Base-by-base conservation (phyloP, 192 early-diverging fungal species). In the Ramicandelaber brevisporus region DNA sequence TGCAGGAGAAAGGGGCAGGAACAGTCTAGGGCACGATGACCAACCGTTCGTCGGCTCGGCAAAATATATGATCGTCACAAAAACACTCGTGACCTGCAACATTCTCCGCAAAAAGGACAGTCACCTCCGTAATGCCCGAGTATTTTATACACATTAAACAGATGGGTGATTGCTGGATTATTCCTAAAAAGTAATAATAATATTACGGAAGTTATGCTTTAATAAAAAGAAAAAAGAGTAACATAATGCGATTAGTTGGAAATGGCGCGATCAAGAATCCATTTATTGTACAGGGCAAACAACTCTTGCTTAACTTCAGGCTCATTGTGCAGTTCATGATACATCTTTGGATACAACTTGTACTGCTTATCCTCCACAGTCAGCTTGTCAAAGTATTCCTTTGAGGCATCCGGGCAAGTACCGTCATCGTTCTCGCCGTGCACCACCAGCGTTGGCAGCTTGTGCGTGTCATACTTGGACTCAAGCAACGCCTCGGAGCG, bases 241-340 rank as follows among this genome's bases (percentile, higher is more conserved):
- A n/a, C n/a, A n/a, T n/a, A n/a, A n/a, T n/a, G n/a, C n/a, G n/a
- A n/a, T n/a, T n/a, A n/a, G n/a, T n/a, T n/a, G n/a, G n/a, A n/a
- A n/a, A n/a, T n/a, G n/a, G n/a, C n/a, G 9, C 46, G 41, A 17
- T 34, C 22, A 20, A 55, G 36, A 17, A 55, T 45, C 52, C 52
- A 55, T 29, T 41, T 31, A 16, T 21, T 37, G 42, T 55, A 55
- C 14, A 36, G 14, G 8, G 37, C 29, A 10, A 48, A n/a, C 6
- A 55, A 20, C 4, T 34, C 46, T 13, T 44, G 41, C 12, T 34
- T 46, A 13, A 46, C 19, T 26, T 56, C 34, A 23, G 46, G 36
- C 16, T 56, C 48, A 40, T 46, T 50, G 20, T 56, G 46, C 20
- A 56, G 34, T 39, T 59, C 57, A 19, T 59, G 57, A 35, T 48